These are phyloP conservation scores for Sclerotinia spermophila DNA, from an alignment of 2,329 filamentous ascomycete species.

Conservation along the genomic window DNA sequence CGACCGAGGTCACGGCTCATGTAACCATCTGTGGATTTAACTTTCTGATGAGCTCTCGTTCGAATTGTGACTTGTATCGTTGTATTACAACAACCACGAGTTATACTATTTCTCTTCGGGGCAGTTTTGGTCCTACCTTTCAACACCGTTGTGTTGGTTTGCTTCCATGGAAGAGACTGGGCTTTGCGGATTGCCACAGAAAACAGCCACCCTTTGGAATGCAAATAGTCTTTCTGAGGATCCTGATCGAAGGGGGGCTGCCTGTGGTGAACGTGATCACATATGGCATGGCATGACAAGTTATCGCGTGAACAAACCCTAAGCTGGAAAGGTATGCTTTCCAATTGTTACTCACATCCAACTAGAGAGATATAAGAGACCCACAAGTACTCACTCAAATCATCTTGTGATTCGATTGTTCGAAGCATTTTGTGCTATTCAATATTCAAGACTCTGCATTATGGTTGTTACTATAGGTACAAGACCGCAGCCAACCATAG, in stretches of 20 bases:
- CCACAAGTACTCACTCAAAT: background rate
- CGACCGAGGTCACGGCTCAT: background rate
- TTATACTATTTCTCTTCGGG: background rate
- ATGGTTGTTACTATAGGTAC: background rate
- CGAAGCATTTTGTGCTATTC: background rate
- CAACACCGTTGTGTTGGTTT: background rate
- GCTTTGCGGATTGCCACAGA: background rate
- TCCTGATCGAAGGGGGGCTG: background rate
- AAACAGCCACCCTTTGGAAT: background rate
- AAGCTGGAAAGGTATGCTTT: background rate
- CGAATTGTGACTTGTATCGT: background rate
- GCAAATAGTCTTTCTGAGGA: background rate
- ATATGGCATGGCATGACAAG: background rate
- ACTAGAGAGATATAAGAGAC: background rate
- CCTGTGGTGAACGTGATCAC: background rate
- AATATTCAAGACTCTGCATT: background rate
- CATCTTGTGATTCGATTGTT: background rate
- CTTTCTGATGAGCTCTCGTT: background rate
- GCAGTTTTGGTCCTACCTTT: background rate
- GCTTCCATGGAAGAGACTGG: background rate
- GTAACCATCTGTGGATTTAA: background rate
- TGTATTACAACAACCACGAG: background rate
- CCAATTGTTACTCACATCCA: background rate
- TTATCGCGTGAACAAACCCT: background rate
- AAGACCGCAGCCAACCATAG: background rate